A percentile compares a stretch with the other conserved stretches of the same genome.
Evolutionary conservation across 2,329 filamentous ascomycete species (phyloP).

Genomic region (Cladosporium cucumerinum): DNA sequence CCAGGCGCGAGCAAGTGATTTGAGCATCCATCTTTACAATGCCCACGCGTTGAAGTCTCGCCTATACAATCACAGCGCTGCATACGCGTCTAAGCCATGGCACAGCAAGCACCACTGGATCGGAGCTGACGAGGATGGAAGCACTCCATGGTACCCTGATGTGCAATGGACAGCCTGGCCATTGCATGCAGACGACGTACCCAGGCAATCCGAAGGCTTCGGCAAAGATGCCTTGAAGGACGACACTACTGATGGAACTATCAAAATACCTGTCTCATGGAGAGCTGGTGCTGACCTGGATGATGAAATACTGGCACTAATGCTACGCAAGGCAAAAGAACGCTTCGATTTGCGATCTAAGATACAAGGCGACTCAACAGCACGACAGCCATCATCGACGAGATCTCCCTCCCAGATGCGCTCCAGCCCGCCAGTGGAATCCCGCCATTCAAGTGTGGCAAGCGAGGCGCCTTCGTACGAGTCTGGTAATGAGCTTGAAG

Average conservation of each 20-base stretch:
- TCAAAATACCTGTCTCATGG: conserved; percentile 22
- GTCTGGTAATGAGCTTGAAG: not conserved
- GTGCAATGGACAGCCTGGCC: conserved; percentile 85
- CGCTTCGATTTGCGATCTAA: conserved; percentile 38
- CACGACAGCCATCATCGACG: not conserved
- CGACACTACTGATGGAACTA: conserved; percentile 11
- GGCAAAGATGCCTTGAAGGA: conserved; percentile 31
- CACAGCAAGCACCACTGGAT: conserved; percentile 43
- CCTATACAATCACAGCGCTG: conserved; percentile 20
- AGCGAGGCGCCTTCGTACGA: not conserved
- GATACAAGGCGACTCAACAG: not conserved
- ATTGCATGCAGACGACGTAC: conserved; percentile 59
- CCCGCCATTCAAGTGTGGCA: conserved; percentile 6
- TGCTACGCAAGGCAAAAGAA: conserved; percentile 66
- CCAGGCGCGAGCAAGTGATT: conserved; percentile 60
- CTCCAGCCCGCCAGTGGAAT: not conserved
- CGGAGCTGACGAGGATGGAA: conserved; percentile 29
- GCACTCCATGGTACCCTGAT: conserved; percentile 43
- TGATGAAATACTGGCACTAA: conserved; percentile 65
- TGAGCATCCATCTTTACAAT: conserved; percentile 77
- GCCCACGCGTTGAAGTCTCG: conserved; percentile 64
- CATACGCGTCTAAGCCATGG: conserved; percentile 29
- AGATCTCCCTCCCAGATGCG: not conserved
- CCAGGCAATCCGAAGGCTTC: conserved; percentile 53
- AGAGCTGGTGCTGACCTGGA: conserved; percentile 62